phyloP scores from a whole-genome alignment of 768 basidiomycete species.

The Mrakia frigida region DNA sequence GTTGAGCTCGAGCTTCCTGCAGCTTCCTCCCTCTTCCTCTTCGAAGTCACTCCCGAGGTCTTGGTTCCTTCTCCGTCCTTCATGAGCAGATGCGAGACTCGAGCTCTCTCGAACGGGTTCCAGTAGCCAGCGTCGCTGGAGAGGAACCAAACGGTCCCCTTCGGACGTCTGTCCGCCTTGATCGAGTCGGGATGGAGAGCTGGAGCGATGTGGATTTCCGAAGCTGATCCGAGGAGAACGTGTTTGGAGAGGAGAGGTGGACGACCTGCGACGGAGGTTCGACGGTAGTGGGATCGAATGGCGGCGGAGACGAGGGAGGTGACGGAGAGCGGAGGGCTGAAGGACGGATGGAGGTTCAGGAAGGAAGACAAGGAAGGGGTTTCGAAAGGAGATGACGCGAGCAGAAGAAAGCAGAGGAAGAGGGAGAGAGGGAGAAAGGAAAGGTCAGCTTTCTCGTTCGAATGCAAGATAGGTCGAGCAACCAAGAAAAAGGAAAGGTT shows the following conservation, averaged over 20 bases:
- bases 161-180: slow-evolving; percentile 1
- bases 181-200: slow-evolving; percentile 22
- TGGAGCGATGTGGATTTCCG: slow-evolving; percentile 24
- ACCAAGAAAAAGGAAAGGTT: background rate
- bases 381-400: no score
- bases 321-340: background rate
- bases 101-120: slow-evolving; percentile 23
- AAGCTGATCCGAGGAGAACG: slow-evolving; percentile 22
- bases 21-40: slow-evolving; percentile 22
- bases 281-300: slow-evolving; percentile 26
- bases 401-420: background rate
- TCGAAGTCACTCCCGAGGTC: background rate
- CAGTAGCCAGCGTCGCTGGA: slow-evolving; percentile 8
- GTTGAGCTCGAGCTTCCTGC: slow-evolving; percentile 1
- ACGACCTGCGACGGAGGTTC: background rate
- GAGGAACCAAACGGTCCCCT: slow-evolving; percentile 28
- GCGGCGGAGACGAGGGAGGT: background rate
- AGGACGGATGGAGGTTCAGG: background rate
- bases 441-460: background rate
- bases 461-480: no score
- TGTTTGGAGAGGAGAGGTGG: slow-evolving; percentile 25
- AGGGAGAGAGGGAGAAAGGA: background rate
- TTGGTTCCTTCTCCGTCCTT: slow-evolving; percentile 17
- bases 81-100: background rate
- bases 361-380: no score